Conservation (phyloP, 768 basidiomycete species). For the Leccinum disarticulatum region DNA sequence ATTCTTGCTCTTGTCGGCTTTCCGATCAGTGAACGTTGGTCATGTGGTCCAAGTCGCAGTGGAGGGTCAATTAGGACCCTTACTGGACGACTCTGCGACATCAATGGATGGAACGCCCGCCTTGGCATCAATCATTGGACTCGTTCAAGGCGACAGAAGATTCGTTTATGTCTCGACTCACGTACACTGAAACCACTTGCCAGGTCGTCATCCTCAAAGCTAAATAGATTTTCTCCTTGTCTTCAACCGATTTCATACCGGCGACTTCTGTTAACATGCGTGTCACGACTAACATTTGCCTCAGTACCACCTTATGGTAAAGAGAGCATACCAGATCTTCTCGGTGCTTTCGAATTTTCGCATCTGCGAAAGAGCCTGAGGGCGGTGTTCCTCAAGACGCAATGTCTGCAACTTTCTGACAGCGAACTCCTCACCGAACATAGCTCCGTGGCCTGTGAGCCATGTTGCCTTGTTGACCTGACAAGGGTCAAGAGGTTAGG, state of each 20-base stretch:
- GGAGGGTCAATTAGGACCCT: no score
- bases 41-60: no score
- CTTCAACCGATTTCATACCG: slow-evolving; percentile 31
- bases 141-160: slow-evolving; percentile 16
- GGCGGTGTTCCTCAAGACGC: slow-evolving; percentile 61
- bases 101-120: no score
- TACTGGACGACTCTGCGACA: no score
- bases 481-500: slow-evolving; percentile 30
- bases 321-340: slow-evolving; percentile 39
- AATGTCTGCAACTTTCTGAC: slow-evolving; percentile 54
- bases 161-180: not conserved
- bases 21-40: no score
- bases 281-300: not conserved
- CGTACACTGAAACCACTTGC: not conserved
- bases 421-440: slow-evolving; percentile 58
- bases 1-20: no score
- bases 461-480: slow-evolving; percentile 42
- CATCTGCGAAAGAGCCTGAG: slow-evolving; percentile 54
- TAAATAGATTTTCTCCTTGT: slow-evolving; percentile 45
- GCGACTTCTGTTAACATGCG: slow-evolving; percentile 13
- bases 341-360: slow-evolving; percentile 71
- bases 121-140: slow-evolving; percentile 1
- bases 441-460: slow-evolving; percentile 34
- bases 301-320: slow-evolving; percentile 54
- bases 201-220: slow-evolving; percentile 1